Base-by-base conservation (phyloP, 2,329 filamentous ascomycete species). In the Monosporascus sp. region DNA sequence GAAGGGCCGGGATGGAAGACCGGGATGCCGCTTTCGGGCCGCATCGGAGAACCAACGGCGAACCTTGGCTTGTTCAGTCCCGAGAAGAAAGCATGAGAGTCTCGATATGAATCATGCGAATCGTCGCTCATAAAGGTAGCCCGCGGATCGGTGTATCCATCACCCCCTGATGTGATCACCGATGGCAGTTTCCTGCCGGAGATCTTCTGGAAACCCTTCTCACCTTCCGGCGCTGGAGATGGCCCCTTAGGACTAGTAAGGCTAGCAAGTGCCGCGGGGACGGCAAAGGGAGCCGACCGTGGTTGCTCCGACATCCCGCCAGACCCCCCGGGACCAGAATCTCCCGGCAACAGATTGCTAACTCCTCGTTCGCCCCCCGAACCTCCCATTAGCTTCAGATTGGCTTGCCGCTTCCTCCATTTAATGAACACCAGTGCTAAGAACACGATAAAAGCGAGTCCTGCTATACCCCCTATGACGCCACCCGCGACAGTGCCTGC, bases 1-100 rank as follows among this genome's bases (percentile, higher is more conserved):
- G 80, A 83, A 17, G 85, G 85, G n/a, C 85, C 81, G n/a, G 81
- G 78, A 56, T 83, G 76, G 64, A 84, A 78, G 34, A 84, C 72
- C n/a, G 80, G 77, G 4, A 84, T 70, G 9, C 82, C 81, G 62
- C 82, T 84, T 51, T 81, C 76, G 31, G 80, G 80, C 46, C 81
- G 75, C 79, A 84, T 84, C 6, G 81, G 80, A 8, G 75, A 71
- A 18, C 81, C 81, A 9, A 84, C 70, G 7, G 81, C 76, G 36
- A 83, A 68, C 51, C 74, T 74, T 44, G 64, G 70, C 9, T 69
- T 65, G 9, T 51, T 52, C 24, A 56, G 57, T 5, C 31, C 31
- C 5, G 31, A 34, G 31, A 34, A 34, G 51, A 72, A 77, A 24
- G 73, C 72, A 51, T 76, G 72, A 3, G 80, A 82, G 53, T 81